Percentiles rank a stretch among this genome's conserved stretches.
Evolutionary conservation across 1,139 yeast species (phyloP).

Genomic region (Hanseniaspora gamundiae): DNA sequence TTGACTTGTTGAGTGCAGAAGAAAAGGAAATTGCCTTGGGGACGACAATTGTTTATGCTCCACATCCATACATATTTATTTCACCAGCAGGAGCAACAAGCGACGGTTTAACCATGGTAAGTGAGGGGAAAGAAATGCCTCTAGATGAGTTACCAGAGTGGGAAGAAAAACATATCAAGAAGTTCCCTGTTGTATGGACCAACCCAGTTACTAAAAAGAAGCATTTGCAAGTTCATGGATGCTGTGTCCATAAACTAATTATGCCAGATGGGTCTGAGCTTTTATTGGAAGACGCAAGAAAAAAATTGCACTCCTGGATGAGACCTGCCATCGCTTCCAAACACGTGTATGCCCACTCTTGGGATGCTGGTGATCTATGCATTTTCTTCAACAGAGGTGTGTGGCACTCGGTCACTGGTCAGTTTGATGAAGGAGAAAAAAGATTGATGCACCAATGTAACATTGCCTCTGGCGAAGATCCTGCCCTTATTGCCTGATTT

Average conservation of each 20-base stretch:
- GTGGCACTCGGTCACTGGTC: constrained; percentile 86
- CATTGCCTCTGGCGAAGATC: constrained; percentile 72
- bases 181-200: constrained; percentile 80
- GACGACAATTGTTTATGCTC: constrained; percentile 76
- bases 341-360: constrained; percentile 64
- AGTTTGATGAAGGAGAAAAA: constrained; percentile 61
- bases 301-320: constrained; percentile 58
- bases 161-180: constrained; percentile 67
- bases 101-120: constrained; percentile 76
- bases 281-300: constrained; percentile 59
- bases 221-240: constrained; percentile 77
- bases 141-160: constrained; percentile 64
- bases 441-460: constrained; percentile 89
- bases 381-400: constrained; percentile 81
- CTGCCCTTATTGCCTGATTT: constrained; percentile 22
- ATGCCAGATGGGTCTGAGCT: constrained; percentile 43
- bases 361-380: constrained; percentile 76
- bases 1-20: constrained; percentile 48
- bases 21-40: constrained; percentile 62
- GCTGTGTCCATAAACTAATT: constrained; percentile 63
- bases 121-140: constrained; percentile 60
- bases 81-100: constrained; percentile 70
- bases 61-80: constrained; percentile 81
- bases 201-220: constrained; percentile 78
- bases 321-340: constrained; percentile 75